phyloP scores from a whole-genome alignment of 140 eudicot species.

The Ambrosia hybrid region DNA sequence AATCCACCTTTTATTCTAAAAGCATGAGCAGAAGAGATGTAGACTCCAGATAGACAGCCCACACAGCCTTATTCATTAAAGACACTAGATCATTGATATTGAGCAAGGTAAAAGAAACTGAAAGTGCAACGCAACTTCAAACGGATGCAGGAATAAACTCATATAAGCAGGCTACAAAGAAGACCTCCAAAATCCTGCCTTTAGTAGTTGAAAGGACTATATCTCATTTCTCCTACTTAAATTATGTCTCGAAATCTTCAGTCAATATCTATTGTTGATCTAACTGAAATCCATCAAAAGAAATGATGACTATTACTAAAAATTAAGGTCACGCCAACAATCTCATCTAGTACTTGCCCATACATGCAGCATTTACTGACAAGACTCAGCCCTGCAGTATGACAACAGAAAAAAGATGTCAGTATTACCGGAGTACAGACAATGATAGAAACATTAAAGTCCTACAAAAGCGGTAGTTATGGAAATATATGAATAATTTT shows the following conservation, averaged over 20 bases:
- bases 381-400: constrained; percentile 47
- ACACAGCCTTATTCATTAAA: constrained; percentile 49
- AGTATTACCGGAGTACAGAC: background rate
- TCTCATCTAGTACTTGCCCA: constrained; percentile 34
- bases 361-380: constrained; percentile 32
- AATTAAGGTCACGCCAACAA: constrained; percentile 34
- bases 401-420: background rate
- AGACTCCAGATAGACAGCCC: constrained; percentile 41
- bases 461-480: too few relatives aligned
- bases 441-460: background rate
- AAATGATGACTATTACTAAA: constrained; percentile 26
- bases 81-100: constrained; percentile 21
- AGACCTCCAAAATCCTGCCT: constrained; percentile 27
- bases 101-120: background rate
- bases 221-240: constrained; percentile 13
- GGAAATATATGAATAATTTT: background rate
- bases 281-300: constrained; percentile 41
- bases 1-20: constrained; percentile 42
- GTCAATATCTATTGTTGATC: constrained; percentile 24
- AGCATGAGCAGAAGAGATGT: constrained; percentile 31
- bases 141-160: constrained; percentile 32
- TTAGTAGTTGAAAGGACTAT: background rate
- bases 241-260: constrained; percentile 28
- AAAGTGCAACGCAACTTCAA: constrained; percentile 26
- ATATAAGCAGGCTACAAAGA: constrained; percentile 26